A percentile compares a stretch with the other conserved stretches of the same genome.
phyloP scores from a whole-genome alignment of 2,329 filamentous ascomycete species.

The Nemania sp. region DNA sequence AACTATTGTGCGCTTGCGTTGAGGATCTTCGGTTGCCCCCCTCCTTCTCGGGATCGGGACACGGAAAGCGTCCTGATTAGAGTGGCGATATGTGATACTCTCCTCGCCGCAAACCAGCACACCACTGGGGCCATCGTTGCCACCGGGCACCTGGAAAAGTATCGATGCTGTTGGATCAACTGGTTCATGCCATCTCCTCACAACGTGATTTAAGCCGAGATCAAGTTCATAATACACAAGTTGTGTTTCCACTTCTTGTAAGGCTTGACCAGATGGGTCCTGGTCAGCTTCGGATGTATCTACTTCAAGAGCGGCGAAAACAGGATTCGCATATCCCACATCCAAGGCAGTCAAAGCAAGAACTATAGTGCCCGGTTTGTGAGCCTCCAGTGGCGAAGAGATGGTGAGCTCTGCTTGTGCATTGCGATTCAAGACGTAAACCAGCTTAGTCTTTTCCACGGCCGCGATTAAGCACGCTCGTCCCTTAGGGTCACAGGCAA shows the following conservation, averaged over 20 bases:
- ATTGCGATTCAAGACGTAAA: slow-evolving; percentile 97
- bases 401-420: slow-evolving; percentile 94
- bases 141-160: slow-evolving; percentile 84
- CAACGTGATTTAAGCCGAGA: slow-evolving; percentile 93
- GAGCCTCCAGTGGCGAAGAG: slow-evolving; percentile 93
- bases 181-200: slow-evolving; percentile 92
- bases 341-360: slow-evolving; percentile 76
- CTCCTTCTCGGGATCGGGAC: slow-evolving; percentile 86
- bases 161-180: slow-evolving; percentile 88
- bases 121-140: slow-evolving; percentile 89
- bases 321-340: slow-evolving; percentile 94
- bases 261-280: slow-evolving; percentile 83
- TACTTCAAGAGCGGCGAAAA: slow-evolving; percentile 92
- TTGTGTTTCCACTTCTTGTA: slow-evolving; percentile 84
- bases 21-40: slow-evolving; percentile 88
- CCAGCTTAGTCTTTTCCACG: slow-evolving; percentile 98
- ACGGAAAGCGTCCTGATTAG: slow-evolving; percentile 86
- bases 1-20: slow-evolving; percentile 83
- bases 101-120: slow-evolving; percentile 94
- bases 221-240: slow-evolving; percentile 98
- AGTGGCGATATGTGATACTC: slow-evolving; percentile 95
- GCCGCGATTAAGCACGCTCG: slow-evolving; percentile 93
- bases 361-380: slow-evolving; percentile 88
- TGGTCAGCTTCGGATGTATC: slow-evolving; percentile 92
- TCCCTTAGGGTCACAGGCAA: slow-evolving; percentile 93